Evolutionary conservation across 2,329 filamentous ascomycete species (phyloP).

Genomic region (Aureobasidium pullulans): DNA sequence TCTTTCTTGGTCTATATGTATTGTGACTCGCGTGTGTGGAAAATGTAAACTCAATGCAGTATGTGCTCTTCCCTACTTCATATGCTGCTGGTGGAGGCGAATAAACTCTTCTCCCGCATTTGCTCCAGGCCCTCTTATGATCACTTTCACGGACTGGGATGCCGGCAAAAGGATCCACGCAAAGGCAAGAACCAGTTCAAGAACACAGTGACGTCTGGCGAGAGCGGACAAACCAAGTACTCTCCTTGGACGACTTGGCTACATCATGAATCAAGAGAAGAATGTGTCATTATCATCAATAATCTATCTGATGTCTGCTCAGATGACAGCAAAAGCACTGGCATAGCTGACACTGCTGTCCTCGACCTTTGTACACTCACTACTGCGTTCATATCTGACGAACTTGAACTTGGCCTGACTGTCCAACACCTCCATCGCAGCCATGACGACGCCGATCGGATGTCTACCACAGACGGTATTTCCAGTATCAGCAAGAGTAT

Average conservation of each 20-base stretch:
- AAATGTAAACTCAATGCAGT: too few species aligned
- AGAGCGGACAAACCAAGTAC: too few species aligned
- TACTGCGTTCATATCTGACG: constrained; percentile 80
- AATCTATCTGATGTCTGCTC: neutral
- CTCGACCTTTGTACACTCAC: constrained; percentile 55
- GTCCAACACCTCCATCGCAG: constrained; percentile 62
- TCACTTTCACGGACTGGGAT: too few species aligned
- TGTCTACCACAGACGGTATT: constrained; percentile 95
- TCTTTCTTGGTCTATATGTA: neutral
- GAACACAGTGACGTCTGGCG: too few species aligned
- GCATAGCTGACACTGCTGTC: constrained; percentile 95
- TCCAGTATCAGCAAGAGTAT: constrained; percentile 60
- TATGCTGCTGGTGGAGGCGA: too few species aligned
- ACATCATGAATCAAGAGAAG: neutral
- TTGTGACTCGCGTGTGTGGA: too few species aligned
- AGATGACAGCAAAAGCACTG: constrained; percentile 78
- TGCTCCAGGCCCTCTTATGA: too few species aligned
- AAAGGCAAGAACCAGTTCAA: too few species aligned
- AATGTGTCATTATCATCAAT: neutral
- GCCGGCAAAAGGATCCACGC: too few species aligned
- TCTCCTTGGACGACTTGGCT: too few species aligned
- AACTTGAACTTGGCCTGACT: constrained; percentile 56
- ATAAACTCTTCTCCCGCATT: too few species aligned
- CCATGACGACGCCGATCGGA: constrained; percentile 89
- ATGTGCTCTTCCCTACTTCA: too few species aligned